Evolutionary conservation across 345 rosid species (phyloP), one percentile per base, ranked within the genome.

Genomic region (Conringia planisiliqua): DNA sequence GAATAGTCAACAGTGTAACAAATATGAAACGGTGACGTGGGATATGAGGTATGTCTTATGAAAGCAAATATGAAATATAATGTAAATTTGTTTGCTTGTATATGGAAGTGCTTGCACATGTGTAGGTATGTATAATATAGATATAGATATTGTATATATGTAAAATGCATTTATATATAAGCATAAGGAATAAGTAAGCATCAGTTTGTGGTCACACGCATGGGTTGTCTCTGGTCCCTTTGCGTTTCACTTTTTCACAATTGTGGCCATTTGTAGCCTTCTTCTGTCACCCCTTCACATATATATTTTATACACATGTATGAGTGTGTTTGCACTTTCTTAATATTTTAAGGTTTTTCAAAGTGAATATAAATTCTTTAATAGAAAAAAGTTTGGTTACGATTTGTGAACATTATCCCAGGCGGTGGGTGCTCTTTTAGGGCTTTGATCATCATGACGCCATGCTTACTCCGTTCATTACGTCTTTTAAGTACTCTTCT

Each of bases 191-290:
- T 66, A 59, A 78, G 73, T 78, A 72, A 77, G 64, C 78, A 67
- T 72, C 81, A 66, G 51, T 75, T 75, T 74, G 85, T 87, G 88
- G 89, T 83, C 88, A 84, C 97, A 90, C 91, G 96, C 98, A 88
- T 90, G 98, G 94, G 69, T 73, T 80, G 82, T 79, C 75, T 80
- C 77, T 83, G 85, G 89, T 83, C 85, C 91, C 90, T 84, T 76
- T 72, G 72, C 63, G 66, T 54, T 78, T 54, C 68, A 47, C 82
- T 70, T 63, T 86, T 79, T 85, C 79, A 72, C 80, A 77, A 73
- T 74, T 77, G 39, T 54, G 59, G 66, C 76, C 73, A 72, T 72
- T 70, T 82, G 74, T 77, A 77, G 75, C 35, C 71, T 76, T 56
- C 72, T 77, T 64, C 64, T 77, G 76, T 77, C 80, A 77, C 72